Conservation (phyloP, 805 yeast species). For the Kodamaea neixiangensis region DNA sequence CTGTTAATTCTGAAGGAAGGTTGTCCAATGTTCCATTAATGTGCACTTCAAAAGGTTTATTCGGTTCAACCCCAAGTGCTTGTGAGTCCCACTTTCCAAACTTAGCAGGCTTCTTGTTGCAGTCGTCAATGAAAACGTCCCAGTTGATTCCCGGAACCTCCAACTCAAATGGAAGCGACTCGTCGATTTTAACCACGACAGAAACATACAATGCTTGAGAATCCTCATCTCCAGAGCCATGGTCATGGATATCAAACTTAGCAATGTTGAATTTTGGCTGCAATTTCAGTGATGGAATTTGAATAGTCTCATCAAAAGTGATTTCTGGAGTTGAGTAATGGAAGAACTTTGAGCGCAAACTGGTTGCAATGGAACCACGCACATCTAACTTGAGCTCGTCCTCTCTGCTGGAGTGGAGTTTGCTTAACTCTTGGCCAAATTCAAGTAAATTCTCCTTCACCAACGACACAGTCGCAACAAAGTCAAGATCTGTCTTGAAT, state of each 20-base stretch:
- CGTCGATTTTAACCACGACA: conserved; percentile 11
- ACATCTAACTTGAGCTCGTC: conserved; percentile 21
- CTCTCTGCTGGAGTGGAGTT: not conserved
- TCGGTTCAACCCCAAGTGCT: conserved; percentile 9
- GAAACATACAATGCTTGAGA: conserved; percentile 1
- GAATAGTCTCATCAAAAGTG: conserved; percentile 15
- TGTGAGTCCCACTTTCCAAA: conserved; percentile 26
- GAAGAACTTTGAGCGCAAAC: conserved; percentile 20
- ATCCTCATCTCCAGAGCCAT: conserved; percentile 11
- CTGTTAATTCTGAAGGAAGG: conserved; percentile 20
- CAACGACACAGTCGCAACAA: conserved; percentile 22
- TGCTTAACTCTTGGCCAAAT: conserved; percentile 16
- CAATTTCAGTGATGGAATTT: conserved; percentile 12
- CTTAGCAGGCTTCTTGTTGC: conserved; percentile 19
- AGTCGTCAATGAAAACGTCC: conserved; percentile 30
- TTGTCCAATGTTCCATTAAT: conserved; percentile 22
- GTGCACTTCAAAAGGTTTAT: conserved; percentile 14
- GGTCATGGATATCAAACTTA: conserved; percentile 13
- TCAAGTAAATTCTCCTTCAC: conserved; percentile 19
- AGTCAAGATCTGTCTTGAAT: conserved; percentile 24
- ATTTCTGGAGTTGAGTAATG: conserved; percentile 17
- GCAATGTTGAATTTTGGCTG: conserved; percentile 20
- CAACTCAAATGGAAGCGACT: conserved; percentile 20
- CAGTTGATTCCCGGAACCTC: conserved; percentile 25
- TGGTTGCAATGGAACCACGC: conserved; percentile 20